These are phyloP conservation scores for Rheum nobile DNA, from an alignment of 148 eudicot genomes.

Conservation along the genomic window DNA sequence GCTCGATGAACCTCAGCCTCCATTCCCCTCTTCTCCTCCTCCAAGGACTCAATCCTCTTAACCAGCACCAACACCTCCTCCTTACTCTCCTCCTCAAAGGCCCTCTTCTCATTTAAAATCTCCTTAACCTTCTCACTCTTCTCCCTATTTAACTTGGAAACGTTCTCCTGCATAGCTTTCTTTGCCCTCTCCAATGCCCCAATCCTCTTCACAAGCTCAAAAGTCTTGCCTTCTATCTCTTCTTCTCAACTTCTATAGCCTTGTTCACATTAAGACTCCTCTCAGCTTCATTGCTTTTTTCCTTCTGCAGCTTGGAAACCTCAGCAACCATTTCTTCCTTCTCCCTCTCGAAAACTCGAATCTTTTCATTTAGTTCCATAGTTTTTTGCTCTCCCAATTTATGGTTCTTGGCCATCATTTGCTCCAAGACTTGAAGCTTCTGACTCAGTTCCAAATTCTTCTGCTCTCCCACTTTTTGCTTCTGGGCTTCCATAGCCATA, in stretches of 20 bases:
- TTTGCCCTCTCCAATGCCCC: background rate
- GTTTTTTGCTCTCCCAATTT: no score
- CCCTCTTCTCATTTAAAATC: background rate
- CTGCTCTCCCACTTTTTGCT: background rate
- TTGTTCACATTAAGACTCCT: background rate
- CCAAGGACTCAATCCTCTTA: background rate
- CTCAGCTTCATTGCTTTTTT: background rate
- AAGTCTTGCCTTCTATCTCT: background rate
- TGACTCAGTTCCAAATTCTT: background rate
- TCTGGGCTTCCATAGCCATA: background rate
- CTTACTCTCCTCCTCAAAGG: background rate
- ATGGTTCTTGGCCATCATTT: no score
- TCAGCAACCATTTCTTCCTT: background rate
- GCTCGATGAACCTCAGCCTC: background rate
- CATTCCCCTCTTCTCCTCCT: background rate
- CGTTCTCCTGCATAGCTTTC: background rate
- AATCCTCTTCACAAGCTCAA: background rate
- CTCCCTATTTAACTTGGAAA: background rate
- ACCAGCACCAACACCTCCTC: background rate
- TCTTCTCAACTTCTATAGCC: background rate
- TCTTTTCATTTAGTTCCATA: no score
- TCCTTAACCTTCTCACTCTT: background rate
- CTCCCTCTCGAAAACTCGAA: background rate
- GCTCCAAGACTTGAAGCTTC: background rate
- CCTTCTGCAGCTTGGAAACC: background rate